phyloP scores from a whole-genome alignment of 1,139 yeast genomes.

The Protomyces pachydermus region DNA sequence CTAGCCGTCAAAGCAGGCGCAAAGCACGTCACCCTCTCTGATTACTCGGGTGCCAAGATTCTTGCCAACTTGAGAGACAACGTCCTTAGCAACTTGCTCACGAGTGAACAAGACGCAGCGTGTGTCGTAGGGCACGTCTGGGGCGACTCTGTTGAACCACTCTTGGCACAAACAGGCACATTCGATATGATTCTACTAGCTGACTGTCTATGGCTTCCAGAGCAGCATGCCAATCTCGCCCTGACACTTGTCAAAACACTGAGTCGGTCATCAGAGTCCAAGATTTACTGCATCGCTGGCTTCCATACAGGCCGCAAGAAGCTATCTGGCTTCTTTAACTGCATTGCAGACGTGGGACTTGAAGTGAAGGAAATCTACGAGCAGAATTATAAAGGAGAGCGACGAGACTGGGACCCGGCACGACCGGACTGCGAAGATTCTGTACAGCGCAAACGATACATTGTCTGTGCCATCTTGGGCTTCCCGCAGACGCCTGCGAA shows the following conservation, averaged over 20 bases:
- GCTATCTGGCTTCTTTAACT: slow-evolving; percentile 4
- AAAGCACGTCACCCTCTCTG: slow-evolving; percentile 6
- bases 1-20: slow-evolving; percentile 10
- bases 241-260: not conserved
- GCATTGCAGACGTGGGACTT: not conserved
- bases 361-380: not conserved
- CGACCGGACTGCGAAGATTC: not conserved
- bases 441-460: not conserved
- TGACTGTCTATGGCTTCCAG: slow-evolving; percentile 23
- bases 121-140: slow-evolving; percentile 16
- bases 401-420: not conserved
- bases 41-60: slow-evolving; percentile 8
- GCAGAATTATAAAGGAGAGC: not conserved
- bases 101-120: not conserved
- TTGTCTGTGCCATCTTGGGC: not conserved
- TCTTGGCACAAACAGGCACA: not conserved
- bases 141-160: slow-evolving; percentile 2
- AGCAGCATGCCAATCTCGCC: slow-evolving; percentile 10
- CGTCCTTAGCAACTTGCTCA: not conserved
- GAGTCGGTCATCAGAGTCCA: not conserved
- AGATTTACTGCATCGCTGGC: slow-evolving; percentile 10
- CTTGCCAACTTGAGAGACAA: not conserved
- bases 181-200: slow-evolving; percentile 9
- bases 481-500: not conserved
- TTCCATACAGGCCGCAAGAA: slow-evolving; percentile 17